Evolutionary conservation across 2,329 filamentous ascomycete genomes (phyloP).

Genomic region (Aspergillus niger): DNA sequence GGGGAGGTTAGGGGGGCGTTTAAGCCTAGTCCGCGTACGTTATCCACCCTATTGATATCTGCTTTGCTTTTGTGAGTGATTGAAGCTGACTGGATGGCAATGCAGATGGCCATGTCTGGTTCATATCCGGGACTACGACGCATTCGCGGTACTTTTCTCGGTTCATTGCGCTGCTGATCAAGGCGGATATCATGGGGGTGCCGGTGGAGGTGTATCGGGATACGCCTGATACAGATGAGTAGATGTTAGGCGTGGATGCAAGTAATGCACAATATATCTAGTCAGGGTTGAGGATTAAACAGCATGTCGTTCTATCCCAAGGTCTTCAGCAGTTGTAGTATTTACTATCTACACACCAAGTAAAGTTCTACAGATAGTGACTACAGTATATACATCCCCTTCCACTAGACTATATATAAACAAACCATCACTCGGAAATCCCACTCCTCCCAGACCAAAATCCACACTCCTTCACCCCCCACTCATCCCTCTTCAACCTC

Average conservation of each 20-base stretch:
- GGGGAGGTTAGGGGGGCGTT: constrained; percentile 51
- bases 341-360: too few relatives aligned
- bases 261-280: not conserved
- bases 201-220: constrained; percentile 18
- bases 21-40: constrained; percentile 38
- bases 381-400: not conserved
- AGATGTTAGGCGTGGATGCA: not conserved
- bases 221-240: not conserved
- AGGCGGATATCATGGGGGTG: constrained; percentile 31
- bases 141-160: constrained; percentile 46
- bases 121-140: constrained; percentile 47
- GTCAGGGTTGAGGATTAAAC: not conserved
- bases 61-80: too few relatives aligned
- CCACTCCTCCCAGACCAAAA: constrained; percentile 48
- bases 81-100: too few relatives aligned
- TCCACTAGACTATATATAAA: too few relatives aligned
- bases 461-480: constrained; percentile 48
- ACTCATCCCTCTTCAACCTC: constrained; percentile 44
- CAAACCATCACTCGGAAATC: constrained; percentile 19
- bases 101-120: constrained; percentile 43
- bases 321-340: too few relatives aligned
- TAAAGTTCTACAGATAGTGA: too few relatives aligned
- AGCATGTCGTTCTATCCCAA: too few relatives aligned
- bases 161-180: constrained; percentile 51
- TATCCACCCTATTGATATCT: too few relatives aligned